Base-by-base conservation (phyloP, 169 alveolate species). In the Miamiensis avidus region DNA sequence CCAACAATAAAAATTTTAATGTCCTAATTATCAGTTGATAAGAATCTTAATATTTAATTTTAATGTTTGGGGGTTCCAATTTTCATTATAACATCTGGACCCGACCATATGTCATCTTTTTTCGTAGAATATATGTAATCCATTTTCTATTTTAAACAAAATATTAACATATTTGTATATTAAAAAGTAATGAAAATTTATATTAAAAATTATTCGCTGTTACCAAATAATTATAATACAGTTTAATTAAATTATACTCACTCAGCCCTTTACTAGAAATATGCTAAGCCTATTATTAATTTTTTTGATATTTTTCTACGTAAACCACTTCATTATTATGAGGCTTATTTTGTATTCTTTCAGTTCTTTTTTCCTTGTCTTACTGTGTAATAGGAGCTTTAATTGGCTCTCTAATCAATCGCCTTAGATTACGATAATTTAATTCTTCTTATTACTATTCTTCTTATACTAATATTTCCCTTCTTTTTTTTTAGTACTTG, bases 11-110 rank as follows among this genome's bases (percentile, higher is more conserved):
- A 79, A 31, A 64, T 34, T 15, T 49, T 34, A 16, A 79, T 34
- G 26, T 79, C 84, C 15, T 79, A 79, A 29, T 34, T 49, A 64
- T 79, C 74, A 49, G 75, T 79, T 20, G 32, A 34, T 26, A 79
- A 34, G 6, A 28, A 25, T 65, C 76, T 79, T 34, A 79, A 31
- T 34, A 79, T 11, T 20, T 79, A 0, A 25, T 79, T 79, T 49
- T 49, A 20, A 20, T 49, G 69, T 49, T 49, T 49, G 69, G 69
- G 69, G 69, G 69, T 4, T 4, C 69, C 69, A 4, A 49, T 4
- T 4, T 49, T 20, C 20, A 20, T 20, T 4, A 49, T 4, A 20
- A 49, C 69, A 11, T 49, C 69, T 4, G 69, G 20, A 20, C 69
- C 69, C 26, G 69, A 49, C 69, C 69, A 49, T 4, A 49, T 49